phyloP scores from a whole-genome alignment of 2,329 filamentous ascomycete genomes.

The Coleophoma crateriformis region DNA sequence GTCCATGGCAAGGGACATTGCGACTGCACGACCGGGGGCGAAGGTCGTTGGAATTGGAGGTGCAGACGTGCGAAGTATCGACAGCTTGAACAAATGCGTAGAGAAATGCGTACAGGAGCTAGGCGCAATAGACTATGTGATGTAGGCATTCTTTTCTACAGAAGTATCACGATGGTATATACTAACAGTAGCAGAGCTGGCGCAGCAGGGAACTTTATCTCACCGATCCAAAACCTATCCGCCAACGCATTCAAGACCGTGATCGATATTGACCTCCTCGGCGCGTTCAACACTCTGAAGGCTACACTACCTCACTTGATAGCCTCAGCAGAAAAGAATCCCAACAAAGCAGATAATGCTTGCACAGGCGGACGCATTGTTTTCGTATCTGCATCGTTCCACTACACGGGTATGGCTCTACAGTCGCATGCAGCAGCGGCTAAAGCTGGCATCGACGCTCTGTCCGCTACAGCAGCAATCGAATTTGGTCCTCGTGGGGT shows the following conservation, averaged over 20 bases:
- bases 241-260: constrained; percentile 92
- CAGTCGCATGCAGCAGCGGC: constrained; percentile 89
- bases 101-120: constrained; percentile 77
- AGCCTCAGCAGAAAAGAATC: constrained; percentile 58
- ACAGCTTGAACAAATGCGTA: constrained; percentile 67
- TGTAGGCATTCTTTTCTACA: constrained; percentile 48
- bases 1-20: constrained; percentile 72
- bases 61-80: constrained; percentile 69
- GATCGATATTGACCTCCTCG: constrained; percentile 92
- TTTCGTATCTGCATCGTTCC: constrained; percentile 85
- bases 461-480: constrained; percentile 73
- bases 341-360: constrained; percentile 53
- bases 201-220: constrained; percentile 92
- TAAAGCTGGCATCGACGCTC: constrained; percentile 84
- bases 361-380: constrained; percentile 74
- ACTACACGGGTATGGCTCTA: constrained; percentile 80
- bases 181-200: constrained; percentile 57
- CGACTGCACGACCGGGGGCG: constrained; percentile 68
- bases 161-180: neutral
- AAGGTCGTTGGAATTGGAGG: constrained; percentile 84
- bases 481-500: constrained; percentile 87
- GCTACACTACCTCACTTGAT: constrained; percentile 80
- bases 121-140: constrained; percentile 85
- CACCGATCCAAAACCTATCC: constrained; percentile 74
- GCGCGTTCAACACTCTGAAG: constrained; percentile 92